A percentile compares a stretch with the other conserved stretches of the same genome.
phyloP scores from a whole-genome alignment of 352 stramenopile species.

The Saprolegnia parasitica region DNA sequence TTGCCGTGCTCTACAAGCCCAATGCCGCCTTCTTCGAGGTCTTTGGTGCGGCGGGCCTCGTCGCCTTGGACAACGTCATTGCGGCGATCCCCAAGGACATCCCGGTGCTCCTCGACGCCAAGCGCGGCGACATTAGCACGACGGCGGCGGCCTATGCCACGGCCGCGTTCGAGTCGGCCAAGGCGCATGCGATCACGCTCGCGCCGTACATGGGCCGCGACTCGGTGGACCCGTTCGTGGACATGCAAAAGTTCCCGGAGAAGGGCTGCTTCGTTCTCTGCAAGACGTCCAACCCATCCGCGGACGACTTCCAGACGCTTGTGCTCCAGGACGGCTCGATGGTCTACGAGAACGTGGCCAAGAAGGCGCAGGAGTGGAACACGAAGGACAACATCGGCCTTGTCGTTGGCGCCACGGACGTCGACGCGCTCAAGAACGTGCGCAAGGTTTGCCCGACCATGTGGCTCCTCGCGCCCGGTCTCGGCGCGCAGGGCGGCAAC shows the following conservation, averaged over 20 bases:
- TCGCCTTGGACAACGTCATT: slow-evolving; percentile 89
- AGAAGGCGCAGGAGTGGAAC: slow-evolving; percentile 88
- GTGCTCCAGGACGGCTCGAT: slow-evolving; percentile 36
- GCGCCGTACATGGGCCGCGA: slow-evolving; percentile 98
- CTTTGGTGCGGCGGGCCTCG: slow-evolving; percentile 81
- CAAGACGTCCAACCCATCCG: slow-evolving; percentile 98
- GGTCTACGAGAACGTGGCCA: slow-evolving; percentile 89
- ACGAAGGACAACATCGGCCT: slow-evolving; percentile 90
- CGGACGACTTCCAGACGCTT: slow-evolving; percentile 94
- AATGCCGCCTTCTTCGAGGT: slow-evolving; percentile 99
- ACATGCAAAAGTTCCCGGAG: slow-evolving; percentile 64
- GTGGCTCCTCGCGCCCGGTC: slow-evolving; percentile 97
- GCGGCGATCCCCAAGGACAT: slow-evolving; percentile 85
- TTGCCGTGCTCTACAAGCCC: slow-evolving; percentile 96
- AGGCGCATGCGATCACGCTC: slow-evolving; percentile 94
- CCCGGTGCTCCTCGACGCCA: slow-evolving; percentile 96
- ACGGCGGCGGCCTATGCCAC: slow-evolving; percentile 95
- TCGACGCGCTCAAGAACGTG: slow-evolving; percentile 85
- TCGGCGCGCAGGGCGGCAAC: slow-evolving; percentile 91
- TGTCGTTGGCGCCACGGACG: slow-evolving; percentile 97
- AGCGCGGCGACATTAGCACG: slow-evolving; percentile 98
- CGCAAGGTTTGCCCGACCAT: slow-evolving; percentile 79
- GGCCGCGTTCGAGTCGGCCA: slow-evolving; percentile 89
- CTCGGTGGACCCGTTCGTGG: slow-evolving; percentile 96
- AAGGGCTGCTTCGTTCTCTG: slow-evolving; percentile 97